Conservation (phyloP, 768 basidiomycete species). For the Trametes gibbosa region DNA sequence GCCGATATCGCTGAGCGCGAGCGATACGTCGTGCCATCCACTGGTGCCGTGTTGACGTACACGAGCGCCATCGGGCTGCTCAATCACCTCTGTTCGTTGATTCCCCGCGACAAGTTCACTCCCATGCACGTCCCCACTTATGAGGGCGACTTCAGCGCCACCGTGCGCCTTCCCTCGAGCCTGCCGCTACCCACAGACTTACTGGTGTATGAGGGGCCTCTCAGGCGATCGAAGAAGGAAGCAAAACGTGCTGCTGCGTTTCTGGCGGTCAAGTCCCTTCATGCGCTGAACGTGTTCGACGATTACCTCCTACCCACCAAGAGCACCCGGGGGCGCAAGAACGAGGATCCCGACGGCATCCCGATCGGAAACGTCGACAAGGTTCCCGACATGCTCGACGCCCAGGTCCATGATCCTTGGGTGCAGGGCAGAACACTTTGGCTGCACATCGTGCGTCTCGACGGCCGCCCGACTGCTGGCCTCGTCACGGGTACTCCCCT, state of each 20-base stretch:
- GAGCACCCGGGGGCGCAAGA: constrained; percentile 44
- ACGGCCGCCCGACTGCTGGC: constrained; percentile 51
- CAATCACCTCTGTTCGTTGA: constrained; percentile 72
- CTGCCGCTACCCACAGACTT: constrained; percentile 57
- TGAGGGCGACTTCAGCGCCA: constrained; percentile 53
- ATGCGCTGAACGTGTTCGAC: constrained; percentile 73
- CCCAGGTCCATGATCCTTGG: constrained; percentile 68
- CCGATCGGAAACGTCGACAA: constrained; percentile 41
- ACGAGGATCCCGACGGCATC: constrained; percentile 53
- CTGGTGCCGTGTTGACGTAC: constrained; percentile 79
- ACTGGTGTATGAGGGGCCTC: constrained; percentile 58
- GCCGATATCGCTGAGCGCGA: constrained; percentile 65
- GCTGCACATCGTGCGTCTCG: constrained; percentile 58
- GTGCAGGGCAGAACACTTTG: constrained; percentile 52
- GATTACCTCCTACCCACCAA: constrained; percentile 77
- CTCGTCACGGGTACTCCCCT: constrained; percentile 66
- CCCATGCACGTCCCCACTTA: constrained; percentile 58
- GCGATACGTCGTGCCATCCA: constrained; percentile 66
- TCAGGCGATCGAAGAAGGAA: constrained; percentile 66
- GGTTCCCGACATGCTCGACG: constrained; percentile 55
- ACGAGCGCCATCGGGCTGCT: constrained; percentile 70
- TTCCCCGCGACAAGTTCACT: constrained; percentile 71
- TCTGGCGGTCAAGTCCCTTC: constrained; percentile 66
- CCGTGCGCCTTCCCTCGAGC: constrained; percentile 63
- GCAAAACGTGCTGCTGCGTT: constrained; percentile 85